Percentiles rank a stretch among this genome's conserved stretches.
Evolutionary conservation across 192 early-diverging fungal species (phyloP).

Genomic region (Entomortierella parvispora): DNA sequence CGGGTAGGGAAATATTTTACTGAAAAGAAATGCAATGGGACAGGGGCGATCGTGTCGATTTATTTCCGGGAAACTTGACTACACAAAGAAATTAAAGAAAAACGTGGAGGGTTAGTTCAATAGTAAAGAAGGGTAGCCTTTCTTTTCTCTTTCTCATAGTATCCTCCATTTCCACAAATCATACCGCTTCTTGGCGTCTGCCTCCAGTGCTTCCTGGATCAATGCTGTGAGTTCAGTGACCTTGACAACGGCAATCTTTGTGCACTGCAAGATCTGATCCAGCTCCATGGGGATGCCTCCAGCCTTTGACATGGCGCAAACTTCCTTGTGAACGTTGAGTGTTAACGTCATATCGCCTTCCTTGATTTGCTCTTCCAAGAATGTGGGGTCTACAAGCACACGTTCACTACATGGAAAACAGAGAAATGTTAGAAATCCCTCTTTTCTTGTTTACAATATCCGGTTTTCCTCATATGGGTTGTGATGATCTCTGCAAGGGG

Average conservation of each 20-base stretch:
- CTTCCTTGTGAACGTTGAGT: conserved; percentile 91
- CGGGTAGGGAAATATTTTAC: too few relatives aligned
- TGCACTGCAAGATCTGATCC: conserved; percentile 82
- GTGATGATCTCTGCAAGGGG: not conserved
- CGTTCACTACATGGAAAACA: conserved; percentile 51
- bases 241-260: conserved; percentile 80
- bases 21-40: not conserved
- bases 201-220: conserved; percentile 78
- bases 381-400: conserved; percentile 85
- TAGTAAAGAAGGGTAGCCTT: not conserved
- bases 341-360: conserved; percentile 89
- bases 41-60: not conserved
- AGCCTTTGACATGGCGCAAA: conserved; percentile 92
- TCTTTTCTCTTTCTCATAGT: not conserved
- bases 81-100: not conserved
- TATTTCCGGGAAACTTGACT: conserved; percentile 13
- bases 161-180: conserved; percentile 12
- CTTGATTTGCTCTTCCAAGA: conserved; percentile 88
- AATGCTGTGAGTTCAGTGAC: conserved; percentile 80
- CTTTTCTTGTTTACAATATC: not conserved
- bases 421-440: not conserved
- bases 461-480: too few relatives aligned
- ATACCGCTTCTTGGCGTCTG: conserved; percentile 52
- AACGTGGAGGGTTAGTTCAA: not conserved
- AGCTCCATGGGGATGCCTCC: conserved; percentile 87